Evolutionary conservation across 164 flowering plant species (phyloP).

Genomic region (grape (Vitis vinifera)): ASM3070453v1 NC_081809.1:440501-441000

Average conservation of each 20-base stretch:
- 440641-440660: too few species aligned
- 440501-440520: constrained; percentile 8
- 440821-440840: too few species aligned
- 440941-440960: constrained; percentile 2
- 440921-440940: constrained; percentile 17
- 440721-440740: neutral
- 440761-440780: constrained; percentile 18
- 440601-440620: constrained; percentile 6
- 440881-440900: constrained; percentile 36
- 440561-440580: neutral
- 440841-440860: too few species aligned
- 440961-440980: too few species aligned
- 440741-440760: constrained; percentile 16
- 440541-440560: neutral
- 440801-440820: too few species aligned
- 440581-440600: neutral
- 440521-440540: constrained; percentile 1
- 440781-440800: neutral
- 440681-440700: too few species aligned
- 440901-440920: constrained; percentile 39
- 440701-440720: neutral
- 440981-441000: too few species aligned
- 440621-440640: neutral
- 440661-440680: too few species aligned
- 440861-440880: constrained; percentile 12